phyloP scores from a whole-genome alignment of 148 eudicot species.

The Camellia japonica region DNA sequence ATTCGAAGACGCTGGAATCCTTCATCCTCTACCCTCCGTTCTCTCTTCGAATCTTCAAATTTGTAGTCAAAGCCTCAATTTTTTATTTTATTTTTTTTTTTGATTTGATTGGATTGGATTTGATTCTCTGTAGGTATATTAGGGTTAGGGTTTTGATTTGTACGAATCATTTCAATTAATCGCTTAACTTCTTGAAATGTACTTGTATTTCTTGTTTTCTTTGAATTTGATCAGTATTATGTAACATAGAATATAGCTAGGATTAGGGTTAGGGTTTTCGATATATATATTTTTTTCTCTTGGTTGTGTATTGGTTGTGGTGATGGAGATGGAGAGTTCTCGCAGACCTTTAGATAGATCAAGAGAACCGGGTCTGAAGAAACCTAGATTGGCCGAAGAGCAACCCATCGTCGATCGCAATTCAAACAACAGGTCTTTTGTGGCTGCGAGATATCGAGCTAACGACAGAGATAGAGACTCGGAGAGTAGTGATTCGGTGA shows the following conservation, averaged over 20 bases:
- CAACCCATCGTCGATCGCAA: conserved; percentile 20
- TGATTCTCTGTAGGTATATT: conserved; percentile 1
- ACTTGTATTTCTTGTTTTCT: not conserved
- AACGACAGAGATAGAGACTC: conserved; percentile 28
- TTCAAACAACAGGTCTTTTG: conserved; percentile 29
- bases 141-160: conserved; percentile 6
- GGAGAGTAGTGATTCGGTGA: conserved; percentile 42
- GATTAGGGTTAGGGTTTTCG: conserved; percentile 38
- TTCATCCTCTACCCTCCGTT: not conserved
- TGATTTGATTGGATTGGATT: no score
- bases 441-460: conserved; percentile 26
- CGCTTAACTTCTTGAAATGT: not conserved
- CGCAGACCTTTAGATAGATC: conserved; percentile 72
- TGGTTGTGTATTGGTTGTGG: conserved; percentile 12
- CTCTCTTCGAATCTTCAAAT: not conserved
- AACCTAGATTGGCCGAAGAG: conserved; percentile 56
- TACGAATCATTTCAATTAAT: not conserved
- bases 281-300: not conserved
- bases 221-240: not conserved
- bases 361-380: conserved; percentile 60
- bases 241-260: not conserved
- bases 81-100: not conserved
- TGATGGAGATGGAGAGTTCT: conserved; percentile 73
- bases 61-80: not conserved
- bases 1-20: not conserved